Conservation (phyloP, 345 rosid genomes). For the Eucalyptus urophylla region DNA sequence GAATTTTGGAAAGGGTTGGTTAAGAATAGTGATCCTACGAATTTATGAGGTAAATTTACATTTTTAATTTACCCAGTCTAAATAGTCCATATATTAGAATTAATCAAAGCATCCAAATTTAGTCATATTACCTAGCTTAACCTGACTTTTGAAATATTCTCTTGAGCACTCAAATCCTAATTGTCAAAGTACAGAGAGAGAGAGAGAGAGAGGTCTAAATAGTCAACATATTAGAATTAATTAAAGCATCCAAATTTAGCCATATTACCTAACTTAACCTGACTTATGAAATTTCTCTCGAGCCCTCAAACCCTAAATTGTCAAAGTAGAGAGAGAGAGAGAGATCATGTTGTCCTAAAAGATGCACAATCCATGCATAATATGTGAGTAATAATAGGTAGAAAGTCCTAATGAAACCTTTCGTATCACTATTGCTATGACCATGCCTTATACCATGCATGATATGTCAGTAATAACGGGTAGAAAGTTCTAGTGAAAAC, state of each 20-base stretch:
- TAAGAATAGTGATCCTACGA: neutral
- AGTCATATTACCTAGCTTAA: neutral
- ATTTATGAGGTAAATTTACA: neutral
- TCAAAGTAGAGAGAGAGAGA: too few relatives aligned
- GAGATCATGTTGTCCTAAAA: neutral
- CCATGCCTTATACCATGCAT: neutral
- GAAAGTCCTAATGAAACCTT: neutral
- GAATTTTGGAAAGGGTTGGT: neutral
- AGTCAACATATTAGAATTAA: too few relatives aligned
- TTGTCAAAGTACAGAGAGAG: too few relatives aligned
- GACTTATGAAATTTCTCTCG: neutral
- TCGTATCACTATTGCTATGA: accelerated
- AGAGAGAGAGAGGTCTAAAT: too few relatives aligned
- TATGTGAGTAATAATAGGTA: neutral
- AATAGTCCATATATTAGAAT: neutral
- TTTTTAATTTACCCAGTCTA: neutral
- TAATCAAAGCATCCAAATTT: neutral
- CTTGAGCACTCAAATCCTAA: neutral
- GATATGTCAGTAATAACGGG: neutral
- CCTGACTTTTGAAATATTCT: neutral
- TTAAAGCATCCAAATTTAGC: too few relatives aligned
- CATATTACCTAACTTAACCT: too few relatives aligned
- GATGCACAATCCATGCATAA: neutral
- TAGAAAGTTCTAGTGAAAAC: neutral
- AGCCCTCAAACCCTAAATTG: neutral